Evolutionary conservation across 1,139 yeast genomes (phyloP).

Genomic region (Yamadazyma conglobata): DNA sequence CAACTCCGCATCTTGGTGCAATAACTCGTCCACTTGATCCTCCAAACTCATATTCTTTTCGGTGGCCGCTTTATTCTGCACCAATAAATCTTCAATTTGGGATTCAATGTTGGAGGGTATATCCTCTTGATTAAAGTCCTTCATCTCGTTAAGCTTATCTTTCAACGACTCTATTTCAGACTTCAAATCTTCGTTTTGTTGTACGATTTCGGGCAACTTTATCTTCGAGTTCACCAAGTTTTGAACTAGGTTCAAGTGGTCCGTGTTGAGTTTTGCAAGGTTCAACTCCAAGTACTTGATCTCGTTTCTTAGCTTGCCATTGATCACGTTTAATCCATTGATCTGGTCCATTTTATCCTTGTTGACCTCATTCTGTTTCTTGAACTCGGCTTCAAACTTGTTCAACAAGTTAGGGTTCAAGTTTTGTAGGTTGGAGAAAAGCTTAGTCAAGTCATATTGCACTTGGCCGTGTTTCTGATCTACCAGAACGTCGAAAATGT

Average conservation of each 20-base stretch:
- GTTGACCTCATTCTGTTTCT: slow-evolving; percentile 68
- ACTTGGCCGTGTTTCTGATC: slow-evolving; percentile 29
- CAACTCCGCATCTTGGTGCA: slow-evolving; percentile 26
- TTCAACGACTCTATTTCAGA: slow-evolving; percentile 61
- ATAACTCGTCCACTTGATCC: slow-evolving; percentile 36
- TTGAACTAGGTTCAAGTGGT: slow-evolving; percentile 56
- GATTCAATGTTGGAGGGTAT: slow-evolving; percentile 16
- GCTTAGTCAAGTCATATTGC: slow-evolving; percentile 59
- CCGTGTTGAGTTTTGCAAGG: slow-evolving; percentile 67
- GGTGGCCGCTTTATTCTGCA: slow-evolving; percentile 53
- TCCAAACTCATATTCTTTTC: slow-evolving; percentile 55
- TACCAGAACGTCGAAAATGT: slow-evolving; percentile 68
- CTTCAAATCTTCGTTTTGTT: slow-evolving; percentile 65
- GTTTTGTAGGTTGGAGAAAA: slow-evolving; percentile 79
- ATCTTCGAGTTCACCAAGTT: slow-evolving; percentile 41
- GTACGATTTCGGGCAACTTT: slow-evolving; percentile 54
- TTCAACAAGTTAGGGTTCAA: slow-evolving; percentile 68
- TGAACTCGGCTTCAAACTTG: slow-evolving; percentile 70
- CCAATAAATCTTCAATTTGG: slow-evolving; percentile 45
- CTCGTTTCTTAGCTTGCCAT: slow-evolving; percentile 70
- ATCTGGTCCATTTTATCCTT: slow-evolving; percentile 67
- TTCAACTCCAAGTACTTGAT: slow-evolving; percentile 72
- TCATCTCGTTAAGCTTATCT: slow-evolving; percentile 51
- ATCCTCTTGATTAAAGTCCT: slow-evolving; percentile 28
- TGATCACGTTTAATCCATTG: slow-evolving; percentile 58